Percentiles rank a stretch among this genome's conserved stretches.
These are phyloP conservation scores for Lasiosphaeris hirsuta DNA, from an alignment of 495 filamentous ascomycete genomes.

Conservation along the genomic window DNA sequence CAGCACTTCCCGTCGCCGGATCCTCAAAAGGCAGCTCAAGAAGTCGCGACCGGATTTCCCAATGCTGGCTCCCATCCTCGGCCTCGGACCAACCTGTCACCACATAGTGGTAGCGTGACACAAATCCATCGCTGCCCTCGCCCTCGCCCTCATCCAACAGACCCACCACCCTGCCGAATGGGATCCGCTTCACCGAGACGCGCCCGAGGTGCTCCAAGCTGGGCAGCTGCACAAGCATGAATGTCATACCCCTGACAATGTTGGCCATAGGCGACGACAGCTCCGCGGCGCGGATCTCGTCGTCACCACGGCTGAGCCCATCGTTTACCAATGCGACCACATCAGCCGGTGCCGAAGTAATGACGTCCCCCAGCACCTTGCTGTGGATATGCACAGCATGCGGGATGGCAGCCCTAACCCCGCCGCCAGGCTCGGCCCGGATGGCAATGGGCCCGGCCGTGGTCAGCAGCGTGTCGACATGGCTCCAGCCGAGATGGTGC, in stretches of 20 bases:
- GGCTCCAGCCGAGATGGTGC: slow-evolving; percentile 31
- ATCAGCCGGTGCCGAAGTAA: background rate
- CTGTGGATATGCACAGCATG: slow-evolving; percentile 64
- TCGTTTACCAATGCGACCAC: background rate
- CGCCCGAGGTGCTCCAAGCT: slow-evolving; percentile 41
- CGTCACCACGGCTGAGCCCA: slow-evolving; percentile 22
- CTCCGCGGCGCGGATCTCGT: slow-evolving; percentile 31
- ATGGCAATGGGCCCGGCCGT: slow-evolving; percentile 57
- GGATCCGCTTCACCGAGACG: slow-evolving; percentile 25
- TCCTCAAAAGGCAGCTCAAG: slow-evolving; percentile 63
- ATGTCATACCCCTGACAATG: slow-evolving; percentile 69
- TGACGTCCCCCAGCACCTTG: slow-evolving; percentile 24
- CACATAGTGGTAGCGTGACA: slow-evolving; percentile 56
- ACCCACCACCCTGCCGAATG: slow-evolving; percentile 24
- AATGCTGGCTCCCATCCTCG: slow-evolving; percentile 19
- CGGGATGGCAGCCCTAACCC: slow-evolving; percentile 56
- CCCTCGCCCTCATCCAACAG: slow-evolving; percentile 57
- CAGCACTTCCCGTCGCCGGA: slow-evolving; percentile 66
- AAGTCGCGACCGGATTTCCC: slow-evolving; percentile 39
- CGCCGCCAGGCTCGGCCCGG: slow-evolving; percentile 2
- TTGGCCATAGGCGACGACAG: slow-evolving; percentile 52
- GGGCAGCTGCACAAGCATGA: slow-evolving; percentile 53
- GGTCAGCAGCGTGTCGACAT: slow-evolving; percentile 47
- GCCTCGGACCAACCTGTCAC: slow-evolving; percentile 23
- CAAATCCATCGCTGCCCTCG: slow-evolving; percentile 42